These are phyloP conservation scores for Aspergillus carlsbadensis DNA, from an alignment of 495 filamentous ascomycete species.

Conservation along the genomic window DNA sequence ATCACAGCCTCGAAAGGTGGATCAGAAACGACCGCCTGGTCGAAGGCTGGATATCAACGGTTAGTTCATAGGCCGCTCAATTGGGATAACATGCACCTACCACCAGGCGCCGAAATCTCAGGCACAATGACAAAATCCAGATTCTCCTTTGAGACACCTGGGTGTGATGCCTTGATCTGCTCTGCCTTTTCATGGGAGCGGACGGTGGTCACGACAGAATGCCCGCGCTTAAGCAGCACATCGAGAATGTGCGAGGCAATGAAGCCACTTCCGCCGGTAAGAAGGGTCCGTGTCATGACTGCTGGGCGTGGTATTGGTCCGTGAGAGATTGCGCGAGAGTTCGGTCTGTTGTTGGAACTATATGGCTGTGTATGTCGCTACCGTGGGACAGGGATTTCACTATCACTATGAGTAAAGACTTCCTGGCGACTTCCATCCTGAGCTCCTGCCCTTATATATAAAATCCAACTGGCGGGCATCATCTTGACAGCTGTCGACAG, in stretches of 20 bases:
- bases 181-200: slow-evolving; percentile 76
- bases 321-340: not conserved
- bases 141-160: slow-evolving; percentile 55
- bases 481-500: not conserved
- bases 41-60: too few species aligned
- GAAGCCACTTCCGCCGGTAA: slow-evolving; percentile 62
- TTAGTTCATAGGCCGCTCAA: slow-evolving; percentile 47
- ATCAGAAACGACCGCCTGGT: slow-evolving; percentile 61
- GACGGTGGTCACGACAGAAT: slow-evolving; percentile 74
- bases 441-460: not conserved
- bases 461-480: too few species aligned
- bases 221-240: slow-evolving; percentile 61
- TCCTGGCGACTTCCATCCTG: not conserved
- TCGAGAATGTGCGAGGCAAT: slow-evolving; percentile 81
- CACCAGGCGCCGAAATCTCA: too few species aligned
- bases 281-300: slow-evolving; percentile 2
- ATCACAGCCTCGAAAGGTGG: slow-evolving; percentile 82
- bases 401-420: not conserved
- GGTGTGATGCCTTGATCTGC: slow-evolving; percentile 67
- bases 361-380: too few species aligned
- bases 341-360: not conserved
- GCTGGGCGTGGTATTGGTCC: slow-evolving; percentile 1
- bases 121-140: slow-evolving; percentile 77
- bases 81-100: slow-evolving; percentile 69
- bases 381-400: not conserved